Percentiles rank a stretch among this genome's conserved stretches.
These are phyloP conservation scores for Penstemon newberryi DNA, from an alignment of 257 asterid genomes.

Conservation along the genomic window DNA sequence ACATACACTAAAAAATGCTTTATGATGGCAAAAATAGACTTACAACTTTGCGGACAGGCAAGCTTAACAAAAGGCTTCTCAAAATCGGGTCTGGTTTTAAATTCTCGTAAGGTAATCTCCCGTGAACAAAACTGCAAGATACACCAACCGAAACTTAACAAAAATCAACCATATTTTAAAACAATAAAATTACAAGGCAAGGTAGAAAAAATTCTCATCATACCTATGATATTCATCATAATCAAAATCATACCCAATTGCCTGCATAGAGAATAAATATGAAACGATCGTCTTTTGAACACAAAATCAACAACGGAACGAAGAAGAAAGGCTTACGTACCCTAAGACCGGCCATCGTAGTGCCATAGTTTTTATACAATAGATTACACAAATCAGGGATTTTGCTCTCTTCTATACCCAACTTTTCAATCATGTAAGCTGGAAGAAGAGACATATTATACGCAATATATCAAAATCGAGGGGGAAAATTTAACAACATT, in stretches of 20 bases:
- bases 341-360: slow-evolving; percentile 99
- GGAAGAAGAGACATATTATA: slow-evolving; percentile 11
- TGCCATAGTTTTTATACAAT: slow-evolving; percentile 84
- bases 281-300: slow-evolving; percentile 5
- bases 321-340: slow-evolving; percentile 38
- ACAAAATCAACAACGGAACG: not conserved
- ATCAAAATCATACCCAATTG: slow-evolving; percentile 93
- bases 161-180: not conserved
- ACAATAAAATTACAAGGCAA: not conserved
- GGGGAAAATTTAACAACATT: not conserved
- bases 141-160: slow-evolving; percentile 7
- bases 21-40: slow-evolving; percentile 30
- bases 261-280: slow-evolving; percentile 49
- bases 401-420: slow-evolving; percentile 71
- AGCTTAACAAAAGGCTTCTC: slow-evolving; percentile 69
- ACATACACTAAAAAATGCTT: not conserved
- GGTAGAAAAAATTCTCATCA: not conserved
- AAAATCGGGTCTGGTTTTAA: slow-evolving; percentile 83
- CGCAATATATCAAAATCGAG: slow-evolving; percentile 14
- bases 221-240: slow-evolving; percentile 93
- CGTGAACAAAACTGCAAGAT: slow-evolving; percentile 83
- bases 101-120: slow-evolving; percentile 90
- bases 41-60: slow-evolving; percentile 84
- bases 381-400: slow-evolving; percentile 62
- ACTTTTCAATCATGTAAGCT: slow-evolving; percentile 85